Percentiles rank a stretch among this genome's conserved stretches.
Evolutionary conservation across 179 eudicot species (phyloP).

Genomic region (Silene noctiflora): DNA sequence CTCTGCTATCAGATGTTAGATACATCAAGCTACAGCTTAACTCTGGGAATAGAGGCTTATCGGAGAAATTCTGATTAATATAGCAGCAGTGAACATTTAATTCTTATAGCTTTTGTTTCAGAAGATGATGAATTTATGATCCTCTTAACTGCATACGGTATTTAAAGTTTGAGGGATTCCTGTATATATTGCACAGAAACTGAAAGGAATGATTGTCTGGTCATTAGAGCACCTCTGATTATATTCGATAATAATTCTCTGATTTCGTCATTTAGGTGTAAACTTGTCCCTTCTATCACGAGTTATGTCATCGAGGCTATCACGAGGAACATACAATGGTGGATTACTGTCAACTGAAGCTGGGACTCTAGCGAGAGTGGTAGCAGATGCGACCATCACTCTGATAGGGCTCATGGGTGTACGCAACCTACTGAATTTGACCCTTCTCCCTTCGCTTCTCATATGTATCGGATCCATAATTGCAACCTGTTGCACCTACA

Average conservation of each 20-base stretch:
- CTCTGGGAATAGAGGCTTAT: too few relatives aligned
- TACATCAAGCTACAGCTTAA: too few relatives aligned
- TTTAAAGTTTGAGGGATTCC: too few relatives aligned
- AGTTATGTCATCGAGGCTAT: slow-evolving; percentile 85
- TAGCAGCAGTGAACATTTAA: too few relatives aligned
- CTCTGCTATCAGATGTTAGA: too few relatives aligned
- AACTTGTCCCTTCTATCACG: slow-evolving; percentile 85
- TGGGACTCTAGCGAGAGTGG: slow-evolving; percentile 83
- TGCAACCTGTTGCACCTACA: slow-evolving; percentile 81
- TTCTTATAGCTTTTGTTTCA: too few relatives aligned
- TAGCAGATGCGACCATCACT: slow-evolving; percentile 80
- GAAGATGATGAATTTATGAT: too few relatives aligned
- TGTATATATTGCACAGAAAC: too few relatives aligned
- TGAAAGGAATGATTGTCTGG: too few relatives aligned
- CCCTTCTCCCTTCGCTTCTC: slow-evolving; percentile 67
- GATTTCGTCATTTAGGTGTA: slow-evolving; percentile 45
- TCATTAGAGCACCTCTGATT: too few relatives aligned
- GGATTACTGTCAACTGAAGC: slow-evolving; percentile 98
- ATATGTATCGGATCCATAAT: slow-evolving; percentile 60
- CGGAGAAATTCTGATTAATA: too few relatives aligned
- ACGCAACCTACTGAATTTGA: slow-evolving; percentile 56
- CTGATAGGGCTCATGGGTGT: slow-evolving; percentile 67
- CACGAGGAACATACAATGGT: slow-evolving; percentile 85
- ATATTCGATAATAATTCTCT: slow-evolving; percentile 14
- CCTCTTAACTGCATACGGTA: too few relatives aligned